Percentiles rank a stretch among this genome's conserved stretches.
Conservation (phyloP, 371 early-diverging fungal genomes). For the Thermomucor indicae-seudaticae region DNA sequence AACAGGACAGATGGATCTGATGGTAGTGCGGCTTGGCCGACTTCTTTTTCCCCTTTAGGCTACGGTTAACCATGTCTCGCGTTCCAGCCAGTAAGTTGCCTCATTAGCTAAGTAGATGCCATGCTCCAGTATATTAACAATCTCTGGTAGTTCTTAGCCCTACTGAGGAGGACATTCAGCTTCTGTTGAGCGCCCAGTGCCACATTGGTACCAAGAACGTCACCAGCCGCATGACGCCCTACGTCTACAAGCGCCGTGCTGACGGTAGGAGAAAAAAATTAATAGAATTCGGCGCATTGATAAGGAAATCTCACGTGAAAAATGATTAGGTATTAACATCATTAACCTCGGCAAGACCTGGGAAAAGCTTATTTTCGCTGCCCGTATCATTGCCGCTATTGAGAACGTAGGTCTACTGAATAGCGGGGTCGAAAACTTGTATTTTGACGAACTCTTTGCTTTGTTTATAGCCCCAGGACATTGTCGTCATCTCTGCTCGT, state of each 20-base stretch:
- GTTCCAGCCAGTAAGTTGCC: slow-evolving; percentile 17
- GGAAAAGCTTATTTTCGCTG: slow-evolving; percentile 99
- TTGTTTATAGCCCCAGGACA: slow-evolving; percentile 72
- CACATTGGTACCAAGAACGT: slow-evolving; percentile 92
- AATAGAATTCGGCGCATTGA: too few relatives aligned
- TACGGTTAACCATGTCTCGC: slow-evolving; percentile 11
- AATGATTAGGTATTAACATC: slow-evolving; percentile 62
- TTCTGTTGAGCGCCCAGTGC: slow-evolving; percentile 91
- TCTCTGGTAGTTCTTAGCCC: slow-evolving; percentile 48
- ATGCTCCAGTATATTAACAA: neutral
- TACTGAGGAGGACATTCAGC: slow-evolving; percentile 88
- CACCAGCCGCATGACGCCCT: slow-evolving; percentile 85
- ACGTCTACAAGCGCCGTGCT: slow-evolving; percentile 90
- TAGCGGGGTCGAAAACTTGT: too few relatives aligned
- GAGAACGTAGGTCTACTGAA: slow-evolving; percentile 61
- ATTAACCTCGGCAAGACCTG: slow-evolving; percentile 99
- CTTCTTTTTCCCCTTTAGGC: neutral
- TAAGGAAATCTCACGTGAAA: neutral
- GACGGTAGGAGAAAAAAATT: slow-evolving; percentile 71
- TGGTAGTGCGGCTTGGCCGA: neutral
- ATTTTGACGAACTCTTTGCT: too few relatives aligned
- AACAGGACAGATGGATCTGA: neutral
- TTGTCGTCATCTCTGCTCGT: slow-evolving; percentile 95
- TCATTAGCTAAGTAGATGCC: neutral
- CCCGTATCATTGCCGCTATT: slow-evolving; percentile 95